phyloP scores from a whole-genome alignment of 2,329 filamentous ascomycete species.

The Ophiostoma sp. region DNA sequence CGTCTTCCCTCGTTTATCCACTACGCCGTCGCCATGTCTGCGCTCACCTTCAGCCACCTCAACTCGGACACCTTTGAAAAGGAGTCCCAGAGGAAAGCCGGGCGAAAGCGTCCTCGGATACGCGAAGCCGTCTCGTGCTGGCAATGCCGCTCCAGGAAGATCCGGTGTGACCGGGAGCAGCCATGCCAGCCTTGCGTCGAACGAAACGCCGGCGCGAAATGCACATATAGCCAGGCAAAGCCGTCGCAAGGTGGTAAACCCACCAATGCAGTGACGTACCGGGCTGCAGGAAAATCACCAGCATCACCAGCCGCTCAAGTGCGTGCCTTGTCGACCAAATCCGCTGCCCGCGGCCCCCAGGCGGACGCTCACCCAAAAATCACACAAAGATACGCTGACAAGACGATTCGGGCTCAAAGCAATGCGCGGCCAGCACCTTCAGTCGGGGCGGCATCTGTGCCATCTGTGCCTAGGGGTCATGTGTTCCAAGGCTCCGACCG shows the following conservation, averaged over 20 bases:
- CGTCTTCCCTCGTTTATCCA: neutral
- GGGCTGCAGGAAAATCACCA: neutral
- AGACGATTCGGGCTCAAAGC: neutral
- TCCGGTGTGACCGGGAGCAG: slow-evolving; percentile 22
- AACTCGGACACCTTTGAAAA: slow-evolving; percentile 23
- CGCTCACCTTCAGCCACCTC: slow-evolving; percentile 23
- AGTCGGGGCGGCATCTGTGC: neutral
- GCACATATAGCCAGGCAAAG: slow-evolving; percentile 19
- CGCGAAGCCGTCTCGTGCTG: slow-evolving; percentile 21
- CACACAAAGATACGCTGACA: neutral
- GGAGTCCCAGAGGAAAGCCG: slow-evolving; percentile 22
- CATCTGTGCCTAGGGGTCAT: neutral
- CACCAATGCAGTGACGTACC: neutral
- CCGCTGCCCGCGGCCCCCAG: neutral
- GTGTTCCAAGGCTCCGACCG: slow-evolving; percentile 15
- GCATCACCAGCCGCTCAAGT: neutral
- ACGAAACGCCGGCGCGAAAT: slow-evolving; percentile 12
- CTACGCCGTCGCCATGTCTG: slow-evolving; percentile 13
- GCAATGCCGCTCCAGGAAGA: slow-evolving; percentile 21
- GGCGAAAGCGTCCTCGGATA: slow-evolving; percentile 22
- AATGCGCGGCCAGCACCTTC: neutral
- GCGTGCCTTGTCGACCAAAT: neutral
- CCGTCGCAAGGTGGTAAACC: neutral
- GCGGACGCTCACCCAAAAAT: neutral
- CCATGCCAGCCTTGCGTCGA: slow-evolving; percentile 20